phyloP scores from a whole-genome alignment of 768 basidiomycete genomes.

The Russula griseocarnosa region DNA sequence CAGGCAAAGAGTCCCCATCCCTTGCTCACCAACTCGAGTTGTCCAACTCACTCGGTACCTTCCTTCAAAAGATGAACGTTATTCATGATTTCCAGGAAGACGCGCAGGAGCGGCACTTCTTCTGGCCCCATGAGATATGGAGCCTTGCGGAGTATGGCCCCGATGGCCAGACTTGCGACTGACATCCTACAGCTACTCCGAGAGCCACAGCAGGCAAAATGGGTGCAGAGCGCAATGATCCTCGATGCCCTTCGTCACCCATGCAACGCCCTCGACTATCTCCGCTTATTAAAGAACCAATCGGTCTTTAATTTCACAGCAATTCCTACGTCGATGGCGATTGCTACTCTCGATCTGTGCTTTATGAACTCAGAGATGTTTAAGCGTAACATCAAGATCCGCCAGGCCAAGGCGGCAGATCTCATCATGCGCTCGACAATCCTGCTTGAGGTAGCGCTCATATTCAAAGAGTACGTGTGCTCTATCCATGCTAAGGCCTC shows the following conservation, averaged over 20 bases:
- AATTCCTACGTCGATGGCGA: slow-evolving; percentile 91
- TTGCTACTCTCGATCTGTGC: slow-evolving; percentile 87
- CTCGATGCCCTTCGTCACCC: slow-evolving; percentile 83
- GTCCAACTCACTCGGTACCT: slow-evolving; percentile 89
- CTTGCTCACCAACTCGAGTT: slow-evolving; percentile 80
- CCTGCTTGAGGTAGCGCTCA: slow-evolving; percentile 84
- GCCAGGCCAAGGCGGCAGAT: slow-evolving; percentile 81
- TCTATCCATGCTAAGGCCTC: slow-evolving; percentile 77
- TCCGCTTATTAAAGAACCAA: slow-evolving; percentile 82
- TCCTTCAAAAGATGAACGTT: slow-evolving; percentile 98
- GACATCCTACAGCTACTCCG: slow-evolving; percentile 65
- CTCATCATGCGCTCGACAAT: slow-evolving; percentile 91
- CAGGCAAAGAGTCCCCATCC: slow-evolving; percentile 73
- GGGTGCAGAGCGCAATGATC: slow-evolving; percentile 85
- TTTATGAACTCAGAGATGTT: slow-evolving; percentile 92
- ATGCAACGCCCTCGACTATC: slow-evolving; percentile 84
- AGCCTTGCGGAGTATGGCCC: slow-evolving; percentile 50
- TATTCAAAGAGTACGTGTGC: slow-evolving; percentile 80
- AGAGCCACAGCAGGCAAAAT: slow-evolving; percentile 62
- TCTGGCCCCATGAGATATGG: slow-evolving; percentile 97
- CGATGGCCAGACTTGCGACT: slow-evolving; percentile 42
- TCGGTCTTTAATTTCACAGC: slow-evolving; percentile 96
- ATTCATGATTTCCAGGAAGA: slow-evolving; percentile 95
- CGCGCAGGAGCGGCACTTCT: slow-evolving; percentile 73
- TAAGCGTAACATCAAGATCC: slow-evolving; percentile 87